Evolutionary conservation across 768 basidiomycete genomes (phyloP).

Genomic region (Amanita pallidorosea): DNA sequence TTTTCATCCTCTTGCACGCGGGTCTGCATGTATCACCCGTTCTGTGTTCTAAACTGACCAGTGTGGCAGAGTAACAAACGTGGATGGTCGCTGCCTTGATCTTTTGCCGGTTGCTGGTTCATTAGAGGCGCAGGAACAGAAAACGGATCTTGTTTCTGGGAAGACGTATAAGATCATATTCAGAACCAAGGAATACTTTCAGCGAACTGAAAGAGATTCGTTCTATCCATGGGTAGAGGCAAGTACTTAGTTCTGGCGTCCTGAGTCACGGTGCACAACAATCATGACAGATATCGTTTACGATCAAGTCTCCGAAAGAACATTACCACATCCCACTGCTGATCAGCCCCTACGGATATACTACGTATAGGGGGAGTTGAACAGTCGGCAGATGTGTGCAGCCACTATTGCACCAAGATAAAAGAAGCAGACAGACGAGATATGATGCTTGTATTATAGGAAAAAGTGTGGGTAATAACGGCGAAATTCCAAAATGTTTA

Average conservation of each 20-base stretch:
- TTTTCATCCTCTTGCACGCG: slow-evolving; percentile 45
- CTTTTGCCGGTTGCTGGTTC: slow-evolving; percentile 53
- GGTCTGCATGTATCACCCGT: slow-evolving; percentile 33
- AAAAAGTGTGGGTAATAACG: background rate
- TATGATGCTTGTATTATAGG: background rate
- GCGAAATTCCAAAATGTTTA: background rate
- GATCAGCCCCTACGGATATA: slow-evolving; percentile 85
- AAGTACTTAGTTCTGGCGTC: slow-evolving; percentile 9
- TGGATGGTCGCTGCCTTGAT: slow-evolving; percentile 73
- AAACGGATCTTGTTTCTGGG: slow-evolving; percentile 41
- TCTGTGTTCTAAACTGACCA: slow-evolving; percentile 5
- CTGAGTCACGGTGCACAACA: background rate
- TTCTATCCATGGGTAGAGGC: slow-evolving; percentile 95
- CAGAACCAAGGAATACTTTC: slow-evolving; percentile 76
- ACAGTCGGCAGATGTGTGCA: slow-evolving; percentile 1
- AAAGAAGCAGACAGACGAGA: background rate
- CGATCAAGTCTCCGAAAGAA: slow-evolving; percentile 57
- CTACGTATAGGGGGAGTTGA: slow-evolving; percentile 88
- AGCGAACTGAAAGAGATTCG: slow-evolving; percentile 44
- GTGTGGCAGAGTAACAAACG: slow-evolving; percentile 51
- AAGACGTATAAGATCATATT: slow-evolving; percentile 77
- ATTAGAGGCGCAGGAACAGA: slow-evolving; percentile 27
- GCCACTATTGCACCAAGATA: too few relatives aligned
- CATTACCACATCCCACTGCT: slow-evolving; percentile 91
- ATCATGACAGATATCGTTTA: slow-evolving; percentile 60